Evolutionary conservation across 129 eudicot species (phyloP), one percentile per base, ranked within the genome.

Genomic region (Flaveria brownii): DNA sequence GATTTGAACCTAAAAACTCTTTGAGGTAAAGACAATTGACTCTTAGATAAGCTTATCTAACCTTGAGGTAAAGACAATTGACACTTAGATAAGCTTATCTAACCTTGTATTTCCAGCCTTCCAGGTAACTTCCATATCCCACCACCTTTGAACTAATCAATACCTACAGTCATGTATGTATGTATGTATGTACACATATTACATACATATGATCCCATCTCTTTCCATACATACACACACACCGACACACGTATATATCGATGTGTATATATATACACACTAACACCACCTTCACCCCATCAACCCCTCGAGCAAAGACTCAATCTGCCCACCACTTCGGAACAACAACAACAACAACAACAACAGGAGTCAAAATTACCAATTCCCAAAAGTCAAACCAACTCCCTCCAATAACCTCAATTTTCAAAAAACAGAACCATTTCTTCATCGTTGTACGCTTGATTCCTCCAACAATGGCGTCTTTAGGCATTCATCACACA

Each of bases 281-380:
- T 0, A 0, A 45, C 49, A 45, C 3, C 49, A 10, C 41, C 41
- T 36, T 36, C 49, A 45, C 49, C 49, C 49, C 28, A 57, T 63
- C 63, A 46, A 46, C 11, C 71, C 22, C 60, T 23, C 62, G 18
- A 18, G 9, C 15, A 41, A 66, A 7, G 33, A 57, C 8, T 45
- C 57, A 43, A 15, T 74, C 70, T 41, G 78, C 78, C 78, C 41
- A 78, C 50, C 73, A 22, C 6, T 18, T 76, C 36, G 49, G 72
- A 75, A 20, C 22, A 20, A 20, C 22, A 20, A 20, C 22, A 20
- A 20, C n/a, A n/a, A 64, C 73, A 67, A 12, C 13, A 75, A 64
- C 73, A 67, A 12, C 12, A 56, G 41, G 17, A 70, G 75, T 77
- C 81, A 77, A 77, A 51, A 5, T 39, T 65, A 4, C 42, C 10